phyloP scores from a whole-genome alignment of 257 asterid genomes.

The Voacanga thouarsii region DNA sequence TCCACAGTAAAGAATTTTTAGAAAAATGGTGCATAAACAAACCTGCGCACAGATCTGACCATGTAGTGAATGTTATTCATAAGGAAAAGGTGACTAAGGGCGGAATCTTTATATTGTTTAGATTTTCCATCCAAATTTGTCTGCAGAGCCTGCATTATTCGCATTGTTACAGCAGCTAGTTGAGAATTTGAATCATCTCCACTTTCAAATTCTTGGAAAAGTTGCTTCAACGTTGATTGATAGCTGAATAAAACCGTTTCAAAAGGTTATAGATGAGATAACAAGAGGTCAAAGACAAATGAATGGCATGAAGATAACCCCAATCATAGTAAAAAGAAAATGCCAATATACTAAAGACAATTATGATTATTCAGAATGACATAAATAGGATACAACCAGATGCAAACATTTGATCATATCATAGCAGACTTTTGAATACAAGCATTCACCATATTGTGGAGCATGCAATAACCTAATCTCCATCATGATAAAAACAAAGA shows the following conservation, averaged over 20 bases:
- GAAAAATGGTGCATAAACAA: conserved; percentile 15
- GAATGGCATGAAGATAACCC: not conserved
- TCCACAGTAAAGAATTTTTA: not conserved
- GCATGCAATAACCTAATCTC: not conserved
- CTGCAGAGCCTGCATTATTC: conserved; percentile 98
- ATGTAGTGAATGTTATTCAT: conserved; percentile 98
- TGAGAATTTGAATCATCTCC: conserved; percentile 78
- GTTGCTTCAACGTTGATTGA: conserved; percentile 92
- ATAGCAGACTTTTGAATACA: not conserved
- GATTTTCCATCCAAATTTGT: conserved; percentile 98
- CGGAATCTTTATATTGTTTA: conserved; percentile 81
- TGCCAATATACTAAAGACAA: conserved; percentile 2
- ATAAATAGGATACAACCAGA: not conserved
- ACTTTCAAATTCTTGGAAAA: conserved; percentile 77
- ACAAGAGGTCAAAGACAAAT: not conserved
- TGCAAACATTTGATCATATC: not conserved
- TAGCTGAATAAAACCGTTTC: conserved; percentile 45
- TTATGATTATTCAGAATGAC: not conserved
- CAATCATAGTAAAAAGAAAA: not conserved
- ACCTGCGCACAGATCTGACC: conserved; percentile 99
- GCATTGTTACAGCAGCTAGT: conserved; percentile 93
- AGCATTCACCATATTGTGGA: not conserved
- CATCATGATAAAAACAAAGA: not conserved
- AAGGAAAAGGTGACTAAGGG: conserved; percentile 86
- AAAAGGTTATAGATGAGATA: not conserved